A percentile compares a stretch with the other conserved stretches of the same genome.
Conservation (phyloP, 2,329 filamentous ascomycete genomes). For the Didymella exigua region DNA sequence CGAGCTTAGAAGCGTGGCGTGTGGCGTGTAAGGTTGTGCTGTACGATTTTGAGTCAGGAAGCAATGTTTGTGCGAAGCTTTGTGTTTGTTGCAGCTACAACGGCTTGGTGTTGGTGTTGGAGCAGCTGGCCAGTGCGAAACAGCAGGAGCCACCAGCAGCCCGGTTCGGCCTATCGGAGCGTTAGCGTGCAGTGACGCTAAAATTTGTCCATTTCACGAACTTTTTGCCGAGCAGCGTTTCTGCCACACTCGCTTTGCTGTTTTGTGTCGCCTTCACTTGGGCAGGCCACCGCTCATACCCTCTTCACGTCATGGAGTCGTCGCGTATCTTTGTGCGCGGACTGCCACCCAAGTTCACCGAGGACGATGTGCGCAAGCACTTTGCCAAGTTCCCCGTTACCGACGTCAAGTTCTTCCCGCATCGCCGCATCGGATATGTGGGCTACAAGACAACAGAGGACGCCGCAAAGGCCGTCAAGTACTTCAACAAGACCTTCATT, state of each 20-base stretch:
- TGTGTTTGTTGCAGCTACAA: constrained; percentile 25
- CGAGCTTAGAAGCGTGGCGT: not conserved
- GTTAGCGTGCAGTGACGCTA: constrained; percentile 17
- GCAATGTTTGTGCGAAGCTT: constrained; percentile 12
- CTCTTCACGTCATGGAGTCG: constrained; percentile 63
- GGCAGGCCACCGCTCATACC: constrained; percentile 24
- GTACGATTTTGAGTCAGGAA: not conserved
- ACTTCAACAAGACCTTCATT: constrained; percentile 95
- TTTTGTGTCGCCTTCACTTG: constrained; percentile 12
- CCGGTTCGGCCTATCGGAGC: constrained; percentile 10
- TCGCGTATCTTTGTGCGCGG: constrained; percentile 76
- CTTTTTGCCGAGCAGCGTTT: constrained; percentile 13
- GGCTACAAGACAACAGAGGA: constrained; percentile 85
- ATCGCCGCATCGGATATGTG: constrained; percentile 92
- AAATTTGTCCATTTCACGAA: constrained; percentile 14
- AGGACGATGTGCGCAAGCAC: constrained; percentile 85
- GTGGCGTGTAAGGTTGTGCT: not conserved
- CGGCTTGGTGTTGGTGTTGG: constrained; percentile 15
- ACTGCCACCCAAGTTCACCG: constrained; percentile 82
- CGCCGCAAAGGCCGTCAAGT: constrained; percentile 82
- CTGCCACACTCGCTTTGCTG: constrained; percentile 7
- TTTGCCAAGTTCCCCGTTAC: constrained; percentile 83
- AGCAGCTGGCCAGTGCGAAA: constrained; percentile 11
- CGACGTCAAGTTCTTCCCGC: constrained; percentile 88
- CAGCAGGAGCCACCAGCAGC: constrained; percentile 13